Evolutionary conservation across 148 eudicot genomes (phyloP).

Genomic region (Persicaria tinctoria): DNA sequence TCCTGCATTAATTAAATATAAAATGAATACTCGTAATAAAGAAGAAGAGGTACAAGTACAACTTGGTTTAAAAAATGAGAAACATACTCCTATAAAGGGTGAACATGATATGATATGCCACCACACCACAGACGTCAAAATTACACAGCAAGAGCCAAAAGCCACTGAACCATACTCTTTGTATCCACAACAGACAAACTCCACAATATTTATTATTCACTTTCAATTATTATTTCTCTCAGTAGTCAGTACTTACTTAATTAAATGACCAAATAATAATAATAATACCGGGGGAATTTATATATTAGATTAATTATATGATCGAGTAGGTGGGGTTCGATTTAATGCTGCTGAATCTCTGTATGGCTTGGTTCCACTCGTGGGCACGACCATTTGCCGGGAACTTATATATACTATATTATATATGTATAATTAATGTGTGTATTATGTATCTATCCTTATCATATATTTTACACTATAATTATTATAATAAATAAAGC

Average conservation of each 20-base stretch:
- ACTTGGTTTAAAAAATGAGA: no score
- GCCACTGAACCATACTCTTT: slow-evolving; percentile 4
- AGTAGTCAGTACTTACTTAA: neutral
- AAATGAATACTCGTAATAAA: no score
- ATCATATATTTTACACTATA: no score
- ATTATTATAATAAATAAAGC: no score
- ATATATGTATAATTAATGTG: neutral
- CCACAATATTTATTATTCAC: neutral
- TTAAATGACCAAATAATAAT: neutral
- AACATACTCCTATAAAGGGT: no score
- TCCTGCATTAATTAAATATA: no score
- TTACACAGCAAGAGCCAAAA: slow-evolving; percentile 4
- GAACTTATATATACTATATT: neutral
- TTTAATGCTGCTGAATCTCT: slow-evolving; percentile 9
- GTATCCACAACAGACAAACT: neutral
- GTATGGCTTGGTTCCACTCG: slow-evolving; percentile 4
- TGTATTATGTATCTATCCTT: no score
- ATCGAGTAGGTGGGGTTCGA: neutral
- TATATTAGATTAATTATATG: neutral
- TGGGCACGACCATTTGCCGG: slow-evolving; percentile 14
- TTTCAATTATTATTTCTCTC: neutral
- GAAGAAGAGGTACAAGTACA: no score
- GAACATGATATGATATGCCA: neutral
- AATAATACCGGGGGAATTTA: neutral
- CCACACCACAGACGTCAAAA: slow-evolving; percentile 7